Base-by-base conservation (phyloP, 2,329 filamentous ascomycete species). In the Pseudopyrenochaeta lycopersici region DNA sequence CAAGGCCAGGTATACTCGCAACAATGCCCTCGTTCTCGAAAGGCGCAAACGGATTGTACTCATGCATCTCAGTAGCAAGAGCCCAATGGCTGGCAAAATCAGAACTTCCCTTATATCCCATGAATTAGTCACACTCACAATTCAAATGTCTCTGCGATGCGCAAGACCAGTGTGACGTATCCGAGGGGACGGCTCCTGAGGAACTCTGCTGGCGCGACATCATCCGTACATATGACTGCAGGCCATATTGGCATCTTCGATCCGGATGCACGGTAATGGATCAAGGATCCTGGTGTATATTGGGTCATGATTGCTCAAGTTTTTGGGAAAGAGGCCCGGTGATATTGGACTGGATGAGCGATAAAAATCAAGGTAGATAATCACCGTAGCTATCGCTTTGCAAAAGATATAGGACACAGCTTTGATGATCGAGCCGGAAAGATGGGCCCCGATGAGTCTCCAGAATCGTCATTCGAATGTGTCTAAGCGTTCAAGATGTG, bases 31-130 rank as follows among this genome's bases (percentile, higher is more conserved):
- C 29, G 3, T 49, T 15, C 14, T 40, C 42, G 17, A 41, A 40
- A n/a, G 46, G 39, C 5, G 35, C 11, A 14, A 35, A 55, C 4
- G 54, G 62, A 38, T 66, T 53, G n/a, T 46, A 70, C 1, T 54
- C 46, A 15, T 46, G 23, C 18, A 67, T 43, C 1, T 68, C 60
- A 2, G 36, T 38, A 7, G 55, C 33, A 4, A 23, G 20, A 6
- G 62, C 66, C 63, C 68, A 72, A 6, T 54, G 56, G 15, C 69
- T 72, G 43, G 10, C 3, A 2, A 4, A 2, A n/a, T 63, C 38
- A 62, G 53, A 21, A 38, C 40, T 3, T 27, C 23, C 23, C 4
- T 18, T 15, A 6, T 7, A 12, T 17, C 32, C 2, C 3, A 29
- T 7, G n/a, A 4, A 23, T 10, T 4, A 9, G 7, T 31, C 4